Evolutionary conservation across 2,329 filamentous ascomycete genomes (phyloP).

Genomic region (Trichoderma guizhouense): DNA sequence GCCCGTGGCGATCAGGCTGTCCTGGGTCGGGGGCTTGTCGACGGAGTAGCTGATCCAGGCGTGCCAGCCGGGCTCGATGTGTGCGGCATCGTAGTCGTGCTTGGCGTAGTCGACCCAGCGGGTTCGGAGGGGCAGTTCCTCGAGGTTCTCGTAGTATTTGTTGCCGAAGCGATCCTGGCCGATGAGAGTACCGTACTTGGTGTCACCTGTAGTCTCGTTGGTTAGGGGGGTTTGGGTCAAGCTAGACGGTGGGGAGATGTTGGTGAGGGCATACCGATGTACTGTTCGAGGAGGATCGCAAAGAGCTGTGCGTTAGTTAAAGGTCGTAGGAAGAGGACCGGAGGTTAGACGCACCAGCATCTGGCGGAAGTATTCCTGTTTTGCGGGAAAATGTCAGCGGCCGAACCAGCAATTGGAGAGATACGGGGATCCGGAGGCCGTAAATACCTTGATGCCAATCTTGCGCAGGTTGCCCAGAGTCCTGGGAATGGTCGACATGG

Average conservation of each 20-base stretch:
- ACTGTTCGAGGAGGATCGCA: constrained; percentile 37
- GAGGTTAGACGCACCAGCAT: constrained; percentile 68
- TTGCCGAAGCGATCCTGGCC: constrained; percentile 89
- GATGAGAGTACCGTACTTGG: constrained; percentile 85
- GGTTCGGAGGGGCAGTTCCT: constrained; percentile 92
- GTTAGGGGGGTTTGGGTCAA: not conserved
- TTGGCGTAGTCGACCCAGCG: constrained; percentile 97
- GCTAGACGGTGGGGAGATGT: not conserved
- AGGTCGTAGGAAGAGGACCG: too few species aligned
- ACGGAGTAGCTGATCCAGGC: constrained; percentile 95
- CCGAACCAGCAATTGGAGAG: not conserved
- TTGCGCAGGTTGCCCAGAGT: constrained; percentile 83
- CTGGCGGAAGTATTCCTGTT: constrained; percentile 89
- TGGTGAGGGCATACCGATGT: constrained; percentile 48
- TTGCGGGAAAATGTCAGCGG: constrained; percentile 22
- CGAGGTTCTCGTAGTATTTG: constrained; percentile 95
- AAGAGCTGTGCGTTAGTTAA: constrained; percentile 22
- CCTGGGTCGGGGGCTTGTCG: constrained; percentile 77
- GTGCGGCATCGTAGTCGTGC: constrained; percentile 74
- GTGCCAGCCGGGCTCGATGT: constrained; percentile 97
- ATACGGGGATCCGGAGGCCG: not conserved
- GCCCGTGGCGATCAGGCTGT: constrained; percentile 66
- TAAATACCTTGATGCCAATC: constrained; percentile 77
- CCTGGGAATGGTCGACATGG: constrained; percentile 88
- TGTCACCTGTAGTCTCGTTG: constrained; percentile 69